These are phyloP conservation scores for Paecilomyces sp. DNA, from an alignment of 2,329 filamentous ascomycete genomes.

Conservation along the genomic window DNA sequence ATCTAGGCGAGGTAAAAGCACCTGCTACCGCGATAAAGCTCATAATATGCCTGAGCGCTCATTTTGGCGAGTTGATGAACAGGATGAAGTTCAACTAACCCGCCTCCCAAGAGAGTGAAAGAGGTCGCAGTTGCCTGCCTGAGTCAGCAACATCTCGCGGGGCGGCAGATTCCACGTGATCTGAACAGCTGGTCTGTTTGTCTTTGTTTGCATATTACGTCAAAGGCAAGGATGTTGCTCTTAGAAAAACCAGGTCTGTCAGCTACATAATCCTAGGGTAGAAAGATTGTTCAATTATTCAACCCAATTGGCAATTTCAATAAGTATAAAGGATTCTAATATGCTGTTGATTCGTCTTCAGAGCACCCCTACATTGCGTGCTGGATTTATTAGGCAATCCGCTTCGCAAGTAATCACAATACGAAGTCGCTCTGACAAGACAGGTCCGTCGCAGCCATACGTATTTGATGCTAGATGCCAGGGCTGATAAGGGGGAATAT, in stretches of 20 bases:
- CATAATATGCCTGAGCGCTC: constrained; percentile 62
- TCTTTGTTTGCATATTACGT: not conserved
- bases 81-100: constrained; percentile 1
- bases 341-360: not conserved
- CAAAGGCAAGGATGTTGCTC: not conserved
- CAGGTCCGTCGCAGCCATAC: not conserved
- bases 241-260: no score
- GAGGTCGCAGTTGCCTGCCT: constrained; percentile 3
- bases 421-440: not conserved
- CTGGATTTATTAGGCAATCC: not conserved
- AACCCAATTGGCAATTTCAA: not conserved
- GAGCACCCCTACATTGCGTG: not conserved
- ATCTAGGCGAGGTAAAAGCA: constrained; percentile 41
- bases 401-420: not conserved
- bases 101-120: not conserved
- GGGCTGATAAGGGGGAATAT: not conserved
- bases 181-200: not conserved
- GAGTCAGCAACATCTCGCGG: not conserved
- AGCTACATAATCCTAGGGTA: no score
- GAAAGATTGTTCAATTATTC: not conserved
- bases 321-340: not conserved
- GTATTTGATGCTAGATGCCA: not conserved
- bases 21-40: constrained; percentile 98
- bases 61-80: constrained; percentile 25
- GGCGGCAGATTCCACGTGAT: not conserved